Conservation (phyloP, 345 rosid genomes). For the Adansonia digitata region DNA sequence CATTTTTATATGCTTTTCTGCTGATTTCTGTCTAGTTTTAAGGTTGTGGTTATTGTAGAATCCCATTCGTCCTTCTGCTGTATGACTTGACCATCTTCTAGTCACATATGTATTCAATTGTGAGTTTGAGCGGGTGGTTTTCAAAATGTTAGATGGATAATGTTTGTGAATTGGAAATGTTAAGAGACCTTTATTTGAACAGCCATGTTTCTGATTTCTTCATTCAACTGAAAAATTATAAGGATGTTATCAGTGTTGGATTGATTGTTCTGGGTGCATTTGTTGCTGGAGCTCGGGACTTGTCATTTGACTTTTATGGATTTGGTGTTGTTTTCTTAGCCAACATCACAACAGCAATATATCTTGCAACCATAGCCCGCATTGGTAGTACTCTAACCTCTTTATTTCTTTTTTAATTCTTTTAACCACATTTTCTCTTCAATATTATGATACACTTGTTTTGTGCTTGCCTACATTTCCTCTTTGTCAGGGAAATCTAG, state of each 20-base stretch:
- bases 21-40: background rate
- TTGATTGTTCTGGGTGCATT: conserved; percentile 82
- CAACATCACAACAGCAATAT: conserved; percentile 83
- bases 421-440: background rate
- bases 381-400: conserved; percentile 46
- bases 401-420: conserved; percentile 2
- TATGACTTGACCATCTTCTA: background rate
- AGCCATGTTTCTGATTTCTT: conserved; percentile 29
- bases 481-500: conserved; percentile 75
- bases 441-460: conserved; percentile 15
- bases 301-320: conserved; percentile 86
- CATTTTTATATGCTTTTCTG: background rate
- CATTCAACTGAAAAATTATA: conserved; percentile 39
- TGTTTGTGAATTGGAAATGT: conserved; percentile 2
- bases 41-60: background rate
- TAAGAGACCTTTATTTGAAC: conserved; percentile 9
- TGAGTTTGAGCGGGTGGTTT: background rate
- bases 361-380: conserved; percentile 82
- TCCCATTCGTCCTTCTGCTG: background rate
- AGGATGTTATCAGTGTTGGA: conserved; percentile 76
- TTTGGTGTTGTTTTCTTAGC: conserved; percentile 80
- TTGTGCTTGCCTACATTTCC: conserved; percentile 6
- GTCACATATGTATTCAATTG: background rate
- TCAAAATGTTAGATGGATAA: background rate
- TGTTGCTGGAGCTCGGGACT: conserved; percentile 92